A percentile compares a stretch with the other conserved stretches of the same genome.
Evolutionary conservation across 345 rosid species (phyloP).

Genomic region (Triadica sebifera): DNA sequence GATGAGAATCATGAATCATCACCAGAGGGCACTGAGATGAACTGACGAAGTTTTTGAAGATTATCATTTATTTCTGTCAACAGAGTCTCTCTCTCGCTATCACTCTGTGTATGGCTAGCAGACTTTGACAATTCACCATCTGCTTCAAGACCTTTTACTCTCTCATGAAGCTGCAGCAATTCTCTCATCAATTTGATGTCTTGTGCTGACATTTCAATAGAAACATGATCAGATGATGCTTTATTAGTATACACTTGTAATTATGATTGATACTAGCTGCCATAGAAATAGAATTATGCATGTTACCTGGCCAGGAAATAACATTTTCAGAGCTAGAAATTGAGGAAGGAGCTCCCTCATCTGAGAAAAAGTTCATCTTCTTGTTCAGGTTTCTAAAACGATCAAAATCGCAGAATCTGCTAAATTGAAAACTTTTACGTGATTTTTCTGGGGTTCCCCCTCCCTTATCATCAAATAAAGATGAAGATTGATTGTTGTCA

Average conservation of each 20-base stretch:
- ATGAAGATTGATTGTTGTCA: constrained; percentile 3
- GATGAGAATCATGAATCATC: neutral
- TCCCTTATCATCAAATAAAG: neutral
- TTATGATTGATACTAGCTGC: neutral
- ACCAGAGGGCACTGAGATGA: constrained; percentile 29
- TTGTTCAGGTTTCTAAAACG: constrained; percentile 25
- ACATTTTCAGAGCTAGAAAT: constrained; percentile 25
- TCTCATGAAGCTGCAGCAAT: constrained; percentile 37
- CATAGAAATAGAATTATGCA: neutral
- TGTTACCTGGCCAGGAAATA: constrained; percentile 34
- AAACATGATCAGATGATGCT: constrained; percentile 11
- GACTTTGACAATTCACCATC: constrained; percentile 35
- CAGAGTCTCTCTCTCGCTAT: constrained; percentile 36
- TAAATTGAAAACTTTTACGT: neutral
- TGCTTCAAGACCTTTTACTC: constrained; percentile 44
- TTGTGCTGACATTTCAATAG: constrained; percentile 22
- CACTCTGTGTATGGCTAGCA: constrained; percentile 24
- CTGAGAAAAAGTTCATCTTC: constrained; percentile 20
- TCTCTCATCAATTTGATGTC: constrained; percentile 31
- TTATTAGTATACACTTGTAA: neutral
- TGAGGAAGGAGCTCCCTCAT: constrained; percentile 22
- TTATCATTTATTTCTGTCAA: constrained; percentile 41
- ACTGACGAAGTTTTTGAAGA: constrained; percentile 42
- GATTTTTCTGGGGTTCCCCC: constrained; percentile 17
- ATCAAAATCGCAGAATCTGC: constrained; percentile 18